Base-by-base conservation (phyloP, 2,329 filamentous ascomycete genomes). In the Trichophyton mentagrophytes region DNA sequence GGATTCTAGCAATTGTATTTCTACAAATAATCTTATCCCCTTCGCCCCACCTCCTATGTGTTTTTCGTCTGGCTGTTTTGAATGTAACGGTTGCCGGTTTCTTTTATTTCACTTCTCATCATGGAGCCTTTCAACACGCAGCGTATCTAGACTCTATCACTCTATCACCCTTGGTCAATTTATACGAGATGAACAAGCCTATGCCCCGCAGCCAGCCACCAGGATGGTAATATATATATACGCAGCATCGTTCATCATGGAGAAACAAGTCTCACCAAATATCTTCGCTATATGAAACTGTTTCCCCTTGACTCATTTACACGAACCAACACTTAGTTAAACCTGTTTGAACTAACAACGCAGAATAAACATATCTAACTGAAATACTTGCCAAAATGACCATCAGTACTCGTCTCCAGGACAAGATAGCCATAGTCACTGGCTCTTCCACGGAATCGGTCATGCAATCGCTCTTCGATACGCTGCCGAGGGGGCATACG, bases 371-470 rank as follows among this genome's bases (percentile, higher is more conserved):
- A 44, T 30, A 1, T 30, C 27, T 30, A 5, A 30, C 27, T 7
- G 6, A 30, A 7, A 7, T 6, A 30, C 27, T 7, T n/a, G 11
- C 20, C 9, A 6, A 55, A 44, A 51, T 58, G 30, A 15, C 60
- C 13, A 38, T 38, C 15, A 33, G 44, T n/a, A 47, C 49, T 17
- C 62, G 61, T 36, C 61, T 64, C 4, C 38, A 57, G 6, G 57
- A 60, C 33, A 64, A 63, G 64, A 64, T 65, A 60, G 66, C 66
- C 38, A 62, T 67, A 25, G 63, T 68, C 7, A 67, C 64, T 1
- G 66, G 65, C n/a, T 61, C 61, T 38, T 66, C 66, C 1, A 60
- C 9, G 65, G 66, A 11, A 62, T 67, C 17, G 66, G 65, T 17
- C 58, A 65, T 49, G 64, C 60, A 38, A 66, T 67, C 51, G 64